Percentiles rank a stretch among this genome's conserved stretches.
These are phyloP conservation scores for Nicotiana attenuata DNA, from an alignment of 257 asterid species.

Conservation along the genomic window DNA sequence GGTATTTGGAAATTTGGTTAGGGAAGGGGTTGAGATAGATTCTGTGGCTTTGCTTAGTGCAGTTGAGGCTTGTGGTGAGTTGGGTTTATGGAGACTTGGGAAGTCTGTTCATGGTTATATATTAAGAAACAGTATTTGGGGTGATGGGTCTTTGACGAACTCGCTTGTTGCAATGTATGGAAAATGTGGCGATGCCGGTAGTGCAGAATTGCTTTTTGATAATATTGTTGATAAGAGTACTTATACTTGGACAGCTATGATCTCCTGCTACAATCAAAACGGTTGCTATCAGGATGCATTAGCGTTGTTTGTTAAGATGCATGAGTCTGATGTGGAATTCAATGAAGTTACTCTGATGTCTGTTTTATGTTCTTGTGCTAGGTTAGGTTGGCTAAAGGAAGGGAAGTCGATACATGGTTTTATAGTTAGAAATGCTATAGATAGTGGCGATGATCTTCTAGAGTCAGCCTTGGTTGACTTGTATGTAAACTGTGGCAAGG, in stretches of 20 bases:
- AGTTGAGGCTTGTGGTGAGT: conserved; percentile 76
- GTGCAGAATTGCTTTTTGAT: conserved; percentile 45
- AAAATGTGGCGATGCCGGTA: conserved; percentile 54
- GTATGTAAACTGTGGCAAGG: conserved; percentile 64
- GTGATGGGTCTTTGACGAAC: conserved; percentile 45
- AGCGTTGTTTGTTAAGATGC: conserved; percentile 41
- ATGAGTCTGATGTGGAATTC: conserved; percentile 31
- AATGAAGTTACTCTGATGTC: conserved; percentile 74
- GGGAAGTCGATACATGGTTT: conserved; percentile 76
- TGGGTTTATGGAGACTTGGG: conserved; percentile 48
- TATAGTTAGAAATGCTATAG: conserved; percentile 36
- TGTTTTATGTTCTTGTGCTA: conserved; percentile 64
- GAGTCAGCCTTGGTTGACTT: conserved; percentile 72
- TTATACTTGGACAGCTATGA: conserved; percentile 69
- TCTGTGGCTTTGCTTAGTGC: conserved; percentile 63
- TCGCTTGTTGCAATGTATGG: conserved; percentile 90
- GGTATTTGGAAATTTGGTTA: conserved; percentile 51
- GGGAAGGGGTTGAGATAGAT: conserved; percentile 49
- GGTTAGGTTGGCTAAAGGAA: conserved; percentile 57
- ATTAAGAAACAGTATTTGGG: conserved; percentile 33
- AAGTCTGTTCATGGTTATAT: conserved; percentile 62
- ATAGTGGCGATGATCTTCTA: conserved; percentile 44
- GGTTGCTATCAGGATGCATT: conserved; percentile 51
- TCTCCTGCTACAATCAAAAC: conserved; percentile 71
- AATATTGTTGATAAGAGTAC: conserved; percentile 29